Conservation (phyloP, 2,329 filamentous ascomycete species). For the Nemania bipapillata region DNA sequence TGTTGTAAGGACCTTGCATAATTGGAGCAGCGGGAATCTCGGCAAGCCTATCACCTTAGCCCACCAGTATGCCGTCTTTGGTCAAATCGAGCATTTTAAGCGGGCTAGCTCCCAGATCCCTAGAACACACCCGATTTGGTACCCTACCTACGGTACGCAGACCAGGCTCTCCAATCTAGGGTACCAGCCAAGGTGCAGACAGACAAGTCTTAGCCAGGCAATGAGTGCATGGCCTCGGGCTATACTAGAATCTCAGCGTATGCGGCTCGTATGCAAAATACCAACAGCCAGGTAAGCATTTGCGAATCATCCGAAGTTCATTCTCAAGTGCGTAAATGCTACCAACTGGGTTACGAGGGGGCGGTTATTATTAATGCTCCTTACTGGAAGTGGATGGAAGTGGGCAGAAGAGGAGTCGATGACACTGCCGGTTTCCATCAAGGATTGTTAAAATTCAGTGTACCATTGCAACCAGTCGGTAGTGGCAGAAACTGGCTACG, state of each 20-base stretch:
- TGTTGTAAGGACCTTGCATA: slow-evolving; percentile 35
- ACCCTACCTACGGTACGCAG: slow-evolving; percentile 13
- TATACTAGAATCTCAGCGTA: slow-evolving; percentile 1
- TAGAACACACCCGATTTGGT: slow-evolving; percentile 12
- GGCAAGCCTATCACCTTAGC: slow-evolving; percentile 17
- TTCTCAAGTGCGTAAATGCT: background rate
- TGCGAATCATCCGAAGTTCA: background rate
- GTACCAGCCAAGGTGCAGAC: background rate
- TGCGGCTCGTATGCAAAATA: background rate
- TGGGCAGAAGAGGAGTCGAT: background rate
- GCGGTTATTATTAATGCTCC: background rate
- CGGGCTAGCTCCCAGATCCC: slow-evolving; percentile 14
- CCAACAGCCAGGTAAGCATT: background rate
- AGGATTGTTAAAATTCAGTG: background rate
- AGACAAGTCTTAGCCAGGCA: background rate
- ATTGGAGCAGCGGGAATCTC: slow-evolving; percentile 30
- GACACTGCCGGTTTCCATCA: background rate
- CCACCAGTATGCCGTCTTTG: background rate
- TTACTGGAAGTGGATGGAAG: background rate
- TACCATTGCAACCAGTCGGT: slow-evolving; percentile 5
- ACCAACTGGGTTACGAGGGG: background rate
- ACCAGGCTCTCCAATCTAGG: slow-evolving; percentile 11
- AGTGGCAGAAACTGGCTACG: slow-evolving; percentile 1
- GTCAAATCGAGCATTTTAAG: slow-evolving; percentile 9
- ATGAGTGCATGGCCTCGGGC: background rate